Base-by-base conservation (phyloP, 805 yeast species). In the Saturnispora zaruensis region DNA sequence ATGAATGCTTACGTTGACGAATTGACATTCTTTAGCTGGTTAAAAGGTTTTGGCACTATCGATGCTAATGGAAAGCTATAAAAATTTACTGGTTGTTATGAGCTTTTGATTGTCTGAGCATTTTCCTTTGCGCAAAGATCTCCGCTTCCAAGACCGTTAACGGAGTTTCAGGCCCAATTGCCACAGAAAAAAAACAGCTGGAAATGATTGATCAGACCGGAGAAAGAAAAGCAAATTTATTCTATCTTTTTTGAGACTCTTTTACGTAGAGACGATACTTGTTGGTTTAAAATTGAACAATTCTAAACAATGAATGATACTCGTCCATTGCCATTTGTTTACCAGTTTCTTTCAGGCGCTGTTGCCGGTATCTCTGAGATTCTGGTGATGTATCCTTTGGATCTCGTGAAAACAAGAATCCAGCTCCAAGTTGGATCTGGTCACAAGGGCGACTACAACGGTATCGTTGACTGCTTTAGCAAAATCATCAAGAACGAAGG, bases 281-380 rank as follows among this genome's bases (percentile, higher is more conserved):
- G 23, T 36, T 20, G 8, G 20, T 11, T 36, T 14, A 6, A 38
- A 16, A 7, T 37, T 18, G 6, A 23, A 11, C 20, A 23, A 21
- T 21, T 8, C 9, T 23, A 38, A 21, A 21, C 37, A 21, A 46
- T 46, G 49, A 18, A 23, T 4, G 57, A 54, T 46, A 49, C 50
- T 36, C 57, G 57, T 67, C 79, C 86, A n/a, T 72, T 91, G 59
- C 97, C 98, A 34, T 93, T 93, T 64, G 63, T 81, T 38, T 91
- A 93, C 76, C 98, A 93, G 69, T 93, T 93, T 66, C 49, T 73
- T 75, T 55, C 82, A 88, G 53, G 99, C 96, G 59, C 98, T 95
- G 63, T 90, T 62, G 99, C 99, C 55, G 99, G 99, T 57, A 89
- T 93, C 55, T 87, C 96, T 25, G 99, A 93, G 72, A 86, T 90